Evolutionary conservation across 2,329 filamentous ascomycete species (phyloP), one percentile per base, ranked within the genome.

Genomic region (Hypoxylon sp.): DNA sequence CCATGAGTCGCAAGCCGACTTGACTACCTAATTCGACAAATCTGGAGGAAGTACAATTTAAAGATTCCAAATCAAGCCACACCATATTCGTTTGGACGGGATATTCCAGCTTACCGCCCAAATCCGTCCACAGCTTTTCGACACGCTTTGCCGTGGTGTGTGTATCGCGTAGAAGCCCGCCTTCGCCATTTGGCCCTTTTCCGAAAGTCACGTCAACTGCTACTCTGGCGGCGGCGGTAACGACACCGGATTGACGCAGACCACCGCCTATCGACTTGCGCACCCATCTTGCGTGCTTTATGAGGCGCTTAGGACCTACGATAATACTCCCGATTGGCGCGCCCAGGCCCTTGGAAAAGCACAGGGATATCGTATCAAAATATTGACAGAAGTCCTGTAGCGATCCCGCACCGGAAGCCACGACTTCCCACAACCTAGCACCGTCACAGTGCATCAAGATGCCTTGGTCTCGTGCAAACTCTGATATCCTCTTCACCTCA

Each of bases 251-350:
- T 79, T 96, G 93, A 25, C 93, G 83, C 62, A 93, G 83, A 0
- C 92, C 93, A 43, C 93, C 93, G 19, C 93, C 93, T 71, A 97
- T 89, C 25, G 88, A 87, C 82, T 97, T 97, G 61, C 93, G 85
- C 25, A 94, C 85, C 89, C 91, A 92, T n/a, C 91, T 82, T 3
- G 90, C 89, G 57, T 89, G 87, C 75, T 88, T 88, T 74, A 93
- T 85, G 70, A 90, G 87, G 0, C 80, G 78, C 60, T 83, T 81
- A 2, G 75, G 43, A 10, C 83, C 83, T 21, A 84, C 77, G 6
- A 86, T 60, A 59, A 85, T 79, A 71, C 82, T 84, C 13, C 85
- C 85, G 63, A 86, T 80, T 0, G 85, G 85, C 0, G 85, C 85
- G 13, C 85, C 85, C 2, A 87, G 80, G 4, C 83, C 83, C 74